Evolutionary conservation across 2,329 filamentous ascomycete species (phyloP).

Genomic region (Epichloe festucae): DNA sequence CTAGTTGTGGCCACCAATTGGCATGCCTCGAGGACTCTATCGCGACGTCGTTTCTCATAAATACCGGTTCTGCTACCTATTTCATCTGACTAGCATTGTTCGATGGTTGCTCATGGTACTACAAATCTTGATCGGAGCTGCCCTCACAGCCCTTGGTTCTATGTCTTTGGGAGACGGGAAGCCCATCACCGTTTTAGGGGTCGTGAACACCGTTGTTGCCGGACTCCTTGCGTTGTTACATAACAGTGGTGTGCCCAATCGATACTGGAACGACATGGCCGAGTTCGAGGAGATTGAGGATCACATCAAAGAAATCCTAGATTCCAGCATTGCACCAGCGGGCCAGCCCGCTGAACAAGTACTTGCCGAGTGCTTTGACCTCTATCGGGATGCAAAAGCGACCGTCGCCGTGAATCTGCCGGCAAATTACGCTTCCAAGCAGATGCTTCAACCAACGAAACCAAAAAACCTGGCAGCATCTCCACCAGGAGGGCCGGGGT

Average conservation of each 20-base stretch:
- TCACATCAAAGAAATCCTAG: conserved; percentile 35
- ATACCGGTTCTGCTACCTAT: conserved; percentile 30
- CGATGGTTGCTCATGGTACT: conserved; percentile 34
- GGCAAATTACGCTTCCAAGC: conserved; percentile 23
- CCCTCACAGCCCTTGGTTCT: conserved; percentile 36
- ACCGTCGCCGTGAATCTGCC: conserved; percentile 36
- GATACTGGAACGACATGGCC: conserved; percentile 35
- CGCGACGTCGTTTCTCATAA: conserved; percentile 32
- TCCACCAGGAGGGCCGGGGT: neutral
- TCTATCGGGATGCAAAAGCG: conserved; percentile 31
- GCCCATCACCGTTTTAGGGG: conserved; percentile 35
- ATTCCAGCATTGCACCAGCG: conserved; percentile 31
- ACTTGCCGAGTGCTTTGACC: conserved; percentile 33
- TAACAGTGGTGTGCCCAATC: conserved; percentile 39
- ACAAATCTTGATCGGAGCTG: conserved; percentile 35
- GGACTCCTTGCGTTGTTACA: conserved; percentile 38
- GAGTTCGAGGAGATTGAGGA: conserved; percentile 38
- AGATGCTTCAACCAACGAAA: conserved; percentile 6
- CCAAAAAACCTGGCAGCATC: neutral
- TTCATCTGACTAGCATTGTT: conserved; percentile 27
- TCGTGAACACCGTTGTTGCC: conserved; percentile 35
- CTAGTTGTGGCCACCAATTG: conserved; percentile 32
- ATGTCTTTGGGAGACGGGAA: conserved; percentile 23
- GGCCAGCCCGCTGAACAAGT: conserved; percentile 31
- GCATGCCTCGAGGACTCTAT: conserved; percentile 36